Evolutionary conservation across 2,329 filamentous ascomycete species (phyloP).

Genomic region (Epichloe baconii): DNA sequence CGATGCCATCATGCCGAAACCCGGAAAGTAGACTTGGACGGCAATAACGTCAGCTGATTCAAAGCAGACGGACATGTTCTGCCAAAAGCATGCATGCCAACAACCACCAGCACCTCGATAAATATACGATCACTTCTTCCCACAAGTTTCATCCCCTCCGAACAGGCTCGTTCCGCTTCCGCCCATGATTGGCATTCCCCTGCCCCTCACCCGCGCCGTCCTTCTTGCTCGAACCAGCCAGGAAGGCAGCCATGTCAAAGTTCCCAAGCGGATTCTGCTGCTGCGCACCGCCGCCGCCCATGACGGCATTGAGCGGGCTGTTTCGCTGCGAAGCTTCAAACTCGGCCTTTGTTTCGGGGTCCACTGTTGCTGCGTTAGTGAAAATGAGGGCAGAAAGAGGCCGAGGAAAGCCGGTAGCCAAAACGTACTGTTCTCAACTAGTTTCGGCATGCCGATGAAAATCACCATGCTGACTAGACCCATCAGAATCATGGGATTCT

Average conservation of each 20-base stretch:
- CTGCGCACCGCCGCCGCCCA: slow-evolving; percentile 21
- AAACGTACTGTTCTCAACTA: slow-evolving; percentile 82
- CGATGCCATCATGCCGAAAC: no score
- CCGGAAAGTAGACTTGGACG: no score
- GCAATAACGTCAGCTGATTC: no score
- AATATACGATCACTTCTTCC: background rate
- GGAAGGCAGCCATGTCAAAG: slow-evolving; percentile 51
- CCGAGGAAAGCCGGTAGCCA: slow-evolving; percentile 11
- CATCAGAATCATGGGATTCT: slow-evolving; percentile 95
- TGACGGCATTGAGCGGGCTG: slow-evolving; percentile 49
- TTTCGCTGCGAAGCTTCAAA: slow-evolving; percentile 82
- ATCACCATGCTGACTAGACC: slow-evolving; percentile 69
- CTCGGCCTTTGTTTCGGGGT: slow-evolving; percentile 86
- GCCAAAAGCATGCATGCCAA: background rate
- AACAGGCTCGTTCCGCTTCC: slow-evolving; percentile 32
- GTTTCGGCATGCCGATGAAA: slow-evolving; percentile 85
- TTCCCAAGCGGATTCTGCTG: slow-evolving; percentile 33
- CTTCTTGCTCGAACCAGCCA: slow-evolving; percentile 41
- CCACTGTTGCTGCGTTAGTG: slow-evolving; percentile 49
- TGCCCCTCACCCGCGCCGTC: slow-evolving; percentile 12
- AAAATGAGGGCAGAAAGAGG: background rate
- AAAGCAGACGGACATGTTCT: background rate
- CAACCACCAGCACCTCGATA: background rate
- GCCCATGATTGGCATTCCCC: slow-evolving; percentile 14
- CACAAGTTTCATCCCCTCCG: slow-evolving; percentile 15